Base-by-base conservation (phyloP, 2,329 filamentous ascomycete species). In the Metarhizium brunneum region DNA sequence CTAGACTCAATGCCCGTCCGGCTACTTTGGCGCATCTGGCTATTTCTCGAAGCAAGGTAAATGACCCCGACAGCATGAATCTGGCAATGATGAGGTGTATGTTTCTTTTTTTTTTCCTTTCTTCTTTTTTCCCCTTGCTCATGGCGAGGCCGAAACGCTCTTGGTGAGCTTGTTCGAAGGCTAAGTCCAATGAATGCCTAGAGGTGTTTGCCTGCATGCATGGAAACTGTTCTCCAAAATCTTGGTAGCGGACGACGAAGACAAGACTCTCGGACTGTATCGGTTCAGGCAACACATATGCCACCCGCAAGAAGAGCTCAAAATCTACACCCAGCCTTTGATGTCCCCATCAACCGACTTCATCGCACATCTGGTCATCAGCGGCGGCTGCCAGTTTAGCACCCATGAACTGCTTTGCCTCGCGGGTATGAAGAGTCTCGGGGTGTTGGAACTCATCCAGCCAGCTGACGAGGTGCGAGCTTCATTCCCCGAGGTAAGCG, bases 391-490 rank as follows among this genome's bases (percentile, higher is more conserved):
- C 38, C 54, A 59, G 2, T 73, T 76, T 49, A 60, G 55, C 5
- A 66, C 68, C 1, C 63, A 66, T 20, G 74, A 79, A 52, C 61
- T 80, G 32, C 58, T 78, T 2, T 62, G 62, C 18, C 64, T 80
- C 36, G 60, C 73, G 0, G 62, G 69, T 4, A 66, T 80, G 59
- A 70, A 66, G 32, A 80, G 79, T 52, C 70, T 80, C 4, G 76
- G 72, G 8, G 69, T 76, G 2, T 68, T 80, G 13, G 75, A 79
- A 61, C 68, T 80, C 25, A 66, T 77, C 14, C 69, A 76, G 57
- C 71, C 72, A 1, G 59, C 62, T 1, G 67, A 69, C 32, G 60
- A 64, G 42, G 48, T 64, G 25, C 54, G 58, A 4, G 56, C 57
- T 30, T 54, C 58, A 30, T 73, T 73, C 36, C 72, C 73, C 6